A percentile compares a stretch with the other conserved stretches of the same genome.
Evolutionary conservation across 768 basidiomycete species (phyloP).

Genomic region (Termitomyces sp.): DNA sequence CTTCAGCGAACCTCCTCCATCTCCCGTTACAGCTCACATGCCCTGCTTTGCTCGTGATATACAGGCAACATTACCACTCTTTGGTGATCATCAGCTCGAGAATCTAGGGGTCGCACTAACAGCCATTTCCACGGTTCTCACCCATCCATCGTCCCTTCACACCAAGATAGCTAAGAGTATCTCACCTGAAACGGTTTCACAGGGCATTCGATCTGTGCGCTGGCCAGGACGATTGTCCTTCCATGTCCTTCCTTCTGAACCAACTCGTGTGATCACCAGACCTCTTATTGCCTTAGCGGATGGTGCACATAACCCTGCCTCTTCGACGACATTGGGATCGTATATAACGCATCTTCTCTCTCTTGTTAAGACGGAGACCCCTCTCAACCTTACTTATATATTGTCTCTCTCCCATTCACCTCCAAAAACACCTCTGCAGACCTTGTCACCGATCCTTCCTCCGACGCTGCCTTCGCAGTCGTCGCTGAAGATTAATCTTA

Average conservation of each 20-base stretch:
- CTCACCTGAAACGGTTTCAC: conserved; percentile 40
- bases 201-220: conserved; percentile 51
- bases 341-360: conserved; percentile 49
- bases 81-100: conserved; percentile 79
- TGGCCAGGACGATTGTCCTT: conserved; percentile 90
- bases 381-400: conserved; percentile 58
- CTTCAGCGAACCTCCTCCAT: conserved; percentile 31
- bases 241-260: conserved; percentile 28
- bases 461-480: conserved; percentile 23
- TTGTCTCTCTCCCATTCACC: conserved; percentile 84
- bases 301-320: conserved; percentile 91
- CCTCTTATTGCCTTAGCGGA: conserved; percentile 64
- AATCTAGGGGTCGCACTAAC: conserved; percentile 73
- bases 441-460: conserved; percentile 62
- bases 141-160: conserved; percentile 27
- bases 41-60: conserved; percentile 40
- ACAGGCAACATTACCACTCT: conserved; percentile 54
- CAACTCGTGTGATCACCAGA: conserved; percentile 11
- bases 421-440: conserved; percentile 72
- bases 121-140: conserved; percentile 53
- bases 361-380: conserved; percentile 11
- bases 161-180: conserved; percentile 30
- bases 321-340: conserved; percentile 56
- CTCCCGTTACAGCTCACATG: conserved; percentile 38
- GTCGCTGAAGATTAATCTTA: conserved; percentile 28